phyloP scores from a whole-genome alignment of 257 asterid genomes.

The Solanum rostratum region DNA sequence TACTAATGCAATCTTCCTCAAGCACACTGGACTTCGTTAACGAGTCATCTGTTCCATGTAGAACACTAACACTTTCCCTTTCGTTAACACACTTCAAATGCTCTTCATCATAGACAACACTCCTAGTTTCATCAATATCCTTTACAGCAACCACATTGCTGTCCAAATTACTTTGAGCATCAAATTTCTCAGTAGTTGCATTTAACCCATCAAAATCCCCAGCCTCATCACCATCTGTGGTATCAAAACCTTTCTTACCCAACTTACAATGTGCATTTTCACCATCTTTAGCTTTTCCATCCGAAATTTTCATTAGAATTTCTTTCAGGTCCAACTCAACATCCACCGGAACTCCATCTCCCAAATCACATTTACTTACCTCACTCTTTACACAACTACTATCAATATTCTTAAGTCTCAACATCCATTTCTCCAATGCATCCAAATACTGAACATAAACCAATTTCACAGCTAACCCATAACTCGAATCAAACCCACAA shows the following conservation, averaged over 20 bases:
- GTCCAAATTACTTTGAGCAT: neutral
- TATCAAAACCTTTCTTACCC: neutral
- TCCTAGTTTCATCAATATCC: neutral
- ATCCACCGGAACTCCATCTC: neutral
- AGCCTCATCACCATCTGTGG: neutral
- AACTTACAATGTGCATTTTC: neutral
- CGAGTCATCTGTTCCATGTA: conserved; percentile 10
- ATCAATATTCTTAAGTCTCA: neutral
- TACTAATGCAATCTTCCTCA: conserved; percentile 6
- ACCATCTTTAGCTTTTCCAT: neutral
- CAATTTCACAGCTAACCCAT: conserved; percentile 37
- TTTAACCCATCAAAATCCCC: neutral
- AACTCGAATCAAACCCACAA: conserved; percentile 32
- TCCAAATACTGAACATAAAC: conserved; percentile 40
- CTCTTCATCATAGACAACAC: neutral
- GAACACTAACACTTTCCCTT: neutral
- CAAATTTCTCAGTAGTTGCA: neutral
- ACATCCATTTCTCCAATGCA: conserved; percentile 29
- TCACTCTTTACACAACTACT: neutral
- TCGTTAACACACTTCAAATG: neutral
- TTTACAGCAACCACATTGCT: neutral
- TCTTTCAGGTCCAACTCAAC: neutral
- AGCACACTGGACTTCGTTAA: neutral
- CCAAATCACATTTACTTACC: neutral
- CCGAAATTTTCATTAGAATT: neutral